phyloP scores from a whole-genome alignment of 2,329 filamentous ascomycete genomes.

The Clonostachys solani region DNA sequence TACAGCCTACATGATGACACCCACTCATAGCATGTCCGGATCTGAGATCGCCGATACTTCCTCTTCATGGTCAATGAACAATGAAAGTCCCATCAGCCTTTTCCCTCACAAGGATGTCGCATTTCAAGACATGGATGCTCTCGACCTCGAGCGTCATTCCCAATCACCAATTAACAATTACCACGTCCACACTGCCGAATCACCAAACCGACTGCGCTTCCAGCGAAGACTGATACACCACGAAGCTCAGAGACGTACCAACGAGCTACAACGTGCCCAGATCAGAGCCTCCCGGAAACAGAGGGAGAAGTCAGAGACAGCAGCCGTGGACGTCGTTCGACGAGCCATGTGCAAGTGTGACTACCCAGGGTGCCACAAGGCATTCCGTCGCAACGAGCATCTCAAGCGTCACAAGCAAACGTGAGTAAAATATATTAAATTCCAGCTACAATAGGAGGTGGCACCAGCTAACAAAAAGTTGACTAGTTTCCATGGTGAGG shows the following conservation, averaged over 20 bases:
- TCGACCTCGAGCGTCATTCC: slow-evolving; percentile 29
- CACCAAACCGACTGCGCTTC: slow-evolving; percentile 23
- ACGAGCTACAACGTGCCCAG: slow-evolving; percentile 36
- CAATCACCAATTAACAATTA: slow-evolving; percentile 24
- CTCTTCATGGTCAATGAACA: slow-evolving; percentile 31
- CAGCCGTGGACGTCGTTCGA: slow-evolving; percentile 27
- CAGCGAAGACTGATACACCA: slow-evolving; percentile 34
- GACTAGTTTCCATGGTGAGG: slow-evolving; percentile 28
- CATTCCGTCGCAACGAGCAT: slow-evolving; percentile 49
- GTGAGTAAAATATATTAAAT: slow-evolving; percentile 26
- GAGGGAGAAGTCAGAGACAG: slow-evolving; percentile 17
- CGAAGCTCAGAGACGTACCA: slow-evolving; percentile 36
- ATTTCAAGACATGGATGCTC: slow-evolving; percentile 20
- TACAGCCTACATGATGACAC: slow-evolving; percentile 31
- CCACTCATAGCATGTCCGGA: slow-evolving; percentile 30
- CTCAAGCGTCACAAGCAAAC: slow-evolving; percentile 49
- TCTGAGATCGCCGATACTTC: slow-evolving; percentile 30
- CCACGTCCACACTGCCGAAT: slow-evolving; percentile 12
- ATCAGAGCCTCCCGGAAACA: slow-evolving; percentile 22
- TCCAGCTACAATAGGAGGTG: neutral
- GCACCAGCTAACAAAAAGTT: neutral
- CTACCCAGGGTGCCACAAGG: slow-evolving; percentile 39
- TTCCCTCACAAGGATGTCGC: slow-evolving; percentile 24
- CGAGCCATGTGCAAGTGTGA: slow-evolving; percentile 38
- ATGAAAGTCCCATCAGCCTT: slow-evolving; percentile 34